A percentile compares a stretch with the other conserved stretches of the same genome.
phyloP scores from a whole-genome alignment of 1,284 basidiomycete species.

The Sphagnurus paluster region DNA sequence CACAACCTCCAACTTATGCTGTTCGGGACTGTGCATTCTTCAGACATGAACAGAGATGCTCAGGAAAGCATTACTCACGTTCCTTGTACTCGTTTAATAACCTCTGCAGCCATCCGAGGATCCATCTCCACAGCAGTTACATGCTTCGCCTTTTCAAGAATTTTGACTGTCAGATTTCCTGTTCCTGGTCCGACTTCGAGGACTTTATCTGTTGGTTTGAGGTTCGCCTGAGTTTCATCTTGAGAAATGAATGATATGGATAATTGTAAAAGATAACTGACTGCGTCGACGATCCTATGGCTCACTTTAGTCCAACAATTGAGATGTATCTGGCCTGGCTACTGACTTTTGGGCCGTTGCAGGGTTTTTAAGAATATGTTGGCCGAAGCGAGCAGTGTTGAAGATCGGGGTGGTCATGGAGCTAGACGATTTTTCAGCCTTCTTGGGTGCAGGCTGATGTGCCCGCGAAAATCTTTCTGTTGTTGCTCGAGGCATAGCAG shows the following conservation, averaged over 20 bases:
- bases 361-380: conserved; percentile 97
- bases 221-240: conserved; percentile 65
- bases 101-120: conserved; percentile 97
- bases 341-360: conserved; percentile 85
- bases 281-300: conserved; percentile 69
- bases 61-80: conserved; percentile 67
- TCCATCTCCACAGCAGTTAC: conserved; percentile 98
- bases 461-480: conserved; percentile 77
- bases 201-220: conserved; percentile 94
- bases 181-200: conserved; percentile 99
- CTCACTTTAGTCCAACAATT: conserved; percentile 4
- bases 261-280: conserved; percentile 19
- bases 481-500: conserved; percentile 83
- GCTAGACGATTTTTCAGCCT: conserved; percentile 47
- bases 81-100: conserved; percentile 97
- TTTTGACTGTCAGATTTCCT: conserved; percentile 94
- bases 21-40: conserved; percentile 72
- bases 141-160: conserved; percentile 92
- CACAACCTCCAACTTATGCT: conserved; percentile 91
- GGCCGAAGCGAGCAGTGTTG: conserved; percentile 93
- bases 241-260: background rate
- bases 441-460: conserved; percentile 75
- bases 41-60: conserved; percentile 1
- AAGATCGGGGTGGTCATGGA: conserved; percentile 80
- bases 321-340: conserved; percentile 8